Evolutionary conservation across 1,284 basidiomycete genomes (phyloP).

Genomic region (Omphalotus olearius): DNA sequence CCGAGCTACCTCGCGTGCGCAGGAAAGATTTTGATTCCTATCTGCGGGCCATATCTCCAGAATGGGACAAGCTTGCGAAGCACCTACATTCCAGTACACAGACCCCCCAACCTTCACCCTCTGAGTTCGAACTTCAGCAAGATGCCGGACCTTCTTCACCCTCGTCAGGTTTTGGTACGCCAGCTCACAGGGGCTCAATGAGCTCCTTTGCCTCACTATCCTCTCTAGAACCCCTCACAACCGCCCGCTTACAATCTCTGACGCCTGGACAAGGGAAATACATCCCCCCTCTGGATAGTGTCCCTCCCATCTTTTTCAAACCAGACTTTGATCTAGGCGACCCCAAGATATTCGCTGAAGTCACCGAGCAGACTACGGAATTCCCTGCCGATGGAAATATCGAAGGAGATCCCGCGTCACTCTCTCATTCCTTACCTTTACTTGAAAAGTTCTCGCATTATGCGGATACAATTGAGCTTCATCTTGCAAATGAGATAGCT

Average conservation of each 20-base stretch:
- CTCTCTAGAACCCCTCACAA: slow-evolving; percentile 7
- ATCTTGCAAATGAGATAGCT: slow-evolving; percentile 92
- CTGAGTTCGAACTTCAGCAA: slow-evolving; percentile 13
- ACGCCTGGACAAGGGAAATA: slow-evolving; percentile 28
- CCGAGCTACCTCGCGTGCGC: slow-evolving; percentile 73
- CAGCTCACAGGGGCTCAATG: slow-evolving; percentile 3
- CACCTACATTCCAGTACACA: slow-evolving; percentile 17
- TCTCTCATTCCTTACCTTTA: slow-evolving; percentile 67
- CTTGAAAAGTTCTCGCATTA: slow-evolving; percentile 93
- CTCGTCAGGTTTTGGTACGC: not conserved
- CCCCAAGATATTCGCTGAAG: slow-evolving; percentile 76
- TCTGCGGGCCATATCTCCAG: slow-evolving; percentile 65
- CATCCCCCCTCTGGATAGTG: slow-evolving; percentile 54
- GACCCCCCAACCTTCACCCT: slow-evolving; percentile 25
- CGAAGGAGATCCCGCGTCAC: slow-evolving; percentile 49
- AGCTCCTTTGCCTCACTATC: slow-evolving; percentile 8
- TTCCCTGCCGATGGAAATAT: slow-evolving; percentile 21
- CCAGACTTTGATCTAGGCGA: slow-evolving; percentile 83
- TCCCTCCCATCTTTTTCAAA: slow-evolving; percentile 83
- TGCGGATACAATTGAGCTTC: slow-evolving; percentile 92
- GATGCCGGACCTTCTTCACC: slow-evolving; percentile 6
- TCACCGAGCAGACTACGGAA: slow-evolving; percentile 55
- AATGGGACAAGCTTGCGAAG: slow-evolving; percentile 70
- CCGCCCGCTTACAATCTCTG: slow-evolving; percentile 15
- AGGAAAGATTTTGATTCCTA: slow-evolving; percentile 86